Conservation (phyloP, 2,329 filamentous ascomycete species). For the Trichoderma guizhouense region DNA sequence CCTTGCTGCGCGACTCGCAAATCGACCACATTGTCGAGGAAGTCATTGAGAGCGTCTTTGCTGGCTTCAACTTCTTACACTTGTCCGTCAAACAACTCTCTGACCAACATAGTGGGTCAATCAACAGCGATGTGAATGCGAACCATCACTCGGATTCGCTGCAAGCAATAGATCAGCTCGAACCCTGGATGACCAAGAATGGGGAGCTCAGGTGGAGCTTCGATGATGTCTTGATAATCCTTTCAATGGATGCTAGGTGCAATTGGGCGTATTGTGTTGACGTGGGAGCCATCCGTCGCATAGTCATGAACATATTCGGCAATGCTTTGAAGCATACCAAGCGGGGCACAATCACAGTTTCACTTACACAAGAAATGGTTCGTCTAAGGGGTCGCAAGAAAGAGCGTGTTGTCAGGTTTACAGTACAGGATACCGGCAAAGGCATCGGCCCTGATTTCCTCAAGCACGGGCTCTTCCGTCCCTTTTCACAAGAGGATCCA, state of each 20-base stretch:
- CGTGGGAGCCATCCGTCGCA: conserved; percentile 48
- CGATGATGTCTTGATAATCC: conserved; percentile 29
- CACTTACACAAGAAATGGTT: conserved; percentile 25
- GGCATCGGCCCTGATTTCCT: conserved; percentile 64
- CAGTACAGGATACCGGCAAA: conserved; percentile 60
- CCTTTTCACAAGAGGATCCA: conserved; percentile 62
- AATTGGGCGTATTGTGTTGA: conserved; percentile 54
- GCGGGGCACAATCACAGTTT: conserved; percentile 31
- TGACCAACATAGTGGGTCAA: conserved; percentile 5
- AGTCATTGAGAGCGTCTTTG: conserved; percentile 45
- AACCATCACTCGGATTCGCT: conserved; percentile 8
- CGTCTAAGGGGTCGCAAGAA: background rate
- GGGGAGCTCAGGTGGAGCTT: conserved; percentile 19
- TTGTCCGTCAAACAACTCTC: conserved; percentile 24
- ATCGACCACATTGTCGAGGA: conserved; percentile 44
- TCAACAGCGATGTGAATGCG: conserved; percentile 28
- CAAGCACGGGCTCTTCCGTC: conserved; percentile 56
- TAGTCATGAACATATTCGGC: conserved; percentile 61
- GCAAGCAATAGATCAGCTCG: conserved; percentile 32
- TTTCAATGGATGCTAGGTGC: conserved; percentile 39
- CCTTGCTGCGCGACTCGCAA: conserved; percentile 27
- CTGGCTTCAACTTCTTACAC: conserved; percentile 41
- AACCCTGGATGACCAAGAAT: conserved; percentile 8
- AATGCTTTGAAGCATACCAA: conserved; percentile 61
- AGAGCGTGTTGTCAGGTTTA: conserved; percentile 34